Evolutionary conservation across 257 asterid genomes (phyloP).

Genomic region (Catharanthus roseus): DNA sequence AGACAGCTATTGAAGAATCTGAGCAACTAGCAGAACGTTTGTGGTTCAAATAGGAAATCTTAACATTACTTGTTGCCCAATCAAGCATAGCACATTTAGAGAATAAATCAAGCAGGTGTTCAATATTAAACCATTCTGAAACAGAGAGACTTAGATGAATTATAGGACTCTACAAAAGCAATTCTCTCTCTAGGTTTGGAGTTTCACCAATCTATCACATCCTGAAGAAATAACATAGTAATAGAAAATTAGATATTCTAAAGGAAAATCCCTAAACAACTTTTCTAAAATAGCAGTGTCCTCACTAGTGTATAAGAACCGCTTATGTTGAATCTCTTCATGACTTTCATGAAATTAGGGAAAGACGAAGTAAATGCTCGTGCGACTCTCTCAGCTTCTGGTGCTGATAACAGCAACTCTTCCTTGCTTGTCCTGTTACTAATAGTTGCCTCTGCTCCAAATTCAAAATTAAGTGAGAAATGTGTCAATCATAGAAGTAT

Average conservation of each 20-base stretch:
- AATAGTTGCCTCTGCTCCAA: constrained; percentile 38
- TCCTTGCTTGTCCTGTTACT: constrained; percentile 33
- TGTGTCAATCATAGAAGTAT: not conserved
- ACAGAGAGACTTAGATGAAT: too few relatives aligned
- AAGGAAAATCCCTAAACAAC: constrained; percentile 1
- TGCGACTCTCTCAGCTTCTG: constrained; percentile 76
- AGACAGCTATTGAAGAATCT: not conserved
- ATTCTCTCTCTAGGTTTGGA: not conserved
- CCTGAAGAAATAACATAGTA: not conserved
- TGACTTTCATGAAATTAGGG: constrained; percentile 71
- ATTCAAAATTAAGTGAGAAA: constrained; percentile 11
- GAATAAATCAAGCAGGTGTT: not conserved
- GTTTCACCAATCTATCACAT: not conserved
- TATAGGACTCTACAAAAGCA: too few relatives aligned
- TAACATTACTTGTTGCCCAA: not conserved
- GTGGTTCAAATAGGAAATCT: not conserved
- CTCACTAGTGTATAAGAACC: constrained; percentile 93
- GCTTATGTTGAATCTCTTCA: constrained; percentile 85
- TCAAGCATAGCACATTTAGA: not conserved
- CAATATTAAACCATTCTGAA: not conserved
- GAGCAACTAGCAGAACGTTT: not conserved
- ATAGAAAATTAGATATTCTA: not conserved
- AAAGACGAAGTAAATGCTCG: constrained; percentile 59
- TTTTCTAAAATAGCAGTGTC: constrained; percentile 10
- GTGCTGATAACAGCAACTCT: constrained; percentile 53